phyloP scores from a whole-genome alignment of 2,329 filamentous ascomycete genomes.

The Botryotinia narcissicola region DNA sequence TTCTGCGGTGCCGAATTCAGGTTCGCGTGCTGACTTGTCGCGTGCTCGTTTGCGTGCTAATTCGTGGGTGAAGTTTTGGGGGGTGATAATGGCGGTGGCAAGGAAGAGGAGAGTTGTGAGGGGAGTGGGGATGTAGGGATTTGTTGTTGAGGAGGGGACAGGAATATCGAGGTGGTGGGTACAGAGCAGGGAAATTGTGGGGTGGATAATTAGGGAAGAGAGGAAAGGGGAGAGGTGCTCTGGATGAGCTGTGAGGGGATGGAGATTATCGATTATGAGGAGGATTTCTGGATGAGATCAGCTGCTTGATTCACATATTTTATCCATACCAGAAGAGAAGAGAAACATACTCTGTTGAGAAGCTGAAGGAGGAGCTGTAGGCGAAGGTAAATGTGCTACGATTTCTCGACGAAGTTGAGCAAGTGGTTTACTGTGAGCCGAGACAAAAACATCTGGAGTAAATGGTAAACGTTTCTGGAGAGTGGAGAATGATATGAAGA shows the following conservation, averaged over 20 bases:
- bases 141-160: conserved; percentile 41
- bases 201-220: conserved; percentile 63
- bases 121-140: conserved; percentile 64
- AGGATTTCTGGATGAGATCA: conserved; percentile 56
- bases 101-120: conserved; percentile 76
- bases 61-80: conserved; percentile 71
- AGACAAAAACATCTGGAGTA: conserved; percentile 66
- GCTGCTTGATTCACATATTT: background rate
- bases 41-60: conserved; percentile 71
- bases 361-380: conserved; percentile 18
- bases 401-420: conserved; percentile 60
- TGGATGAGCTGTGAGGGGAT: conserved; percentile 57
- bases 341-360: conserved; percentile 42
- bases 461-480: conserved; percentile 54
- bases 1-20: conserved; percentile 75
- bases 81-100: conserved; percentile 79
- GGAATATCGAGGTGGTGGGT: conserved; percentile 83
- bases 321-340: background rate
- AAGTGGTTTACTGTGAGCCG: conserved; percentile 58
- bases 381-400: conserved; percentile 44
- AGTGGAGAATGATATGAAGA: conserved; percentile 78
- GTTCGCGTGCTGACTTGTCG: conserved; percentile 71
- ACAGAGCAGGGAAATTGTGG: conserved; percentile 68
- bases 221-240: conserved; percentile 66
- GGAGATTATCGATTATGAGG: conserved; percentile 77